Evolutionary conservation across 2,329 filamentous ascomycete species (phyloP).

Genomic region (Elsinoe necatrix): DNA sequence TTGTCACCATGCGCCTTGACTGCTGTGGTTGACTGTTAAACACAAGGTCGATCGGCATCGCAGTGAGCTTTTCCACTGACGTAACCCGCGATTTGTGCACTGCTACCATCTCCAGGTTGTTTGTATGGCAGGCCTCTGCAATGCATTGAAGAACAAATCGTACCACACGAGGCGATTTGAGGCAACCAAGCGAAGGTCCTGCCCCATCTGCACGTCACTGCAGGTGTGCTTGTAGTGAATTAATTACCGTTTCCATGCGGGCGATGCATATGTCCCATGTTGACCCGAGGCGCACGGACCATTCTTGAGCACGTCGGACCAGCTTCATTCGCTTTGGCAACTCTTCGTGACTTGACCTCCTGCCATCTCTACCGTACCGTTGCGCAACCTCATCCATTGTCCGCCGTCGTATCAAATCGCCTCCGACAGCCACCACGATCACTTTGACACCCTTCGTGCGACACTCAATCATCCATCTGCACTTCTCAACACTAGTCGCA

Average conservation of each 20-base stretch:
- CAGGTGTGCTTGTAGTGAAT: background rate
- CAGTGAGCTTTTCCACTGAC: background rate
- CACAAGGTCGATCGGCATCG: background rate
- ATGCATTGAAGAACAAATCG: background rate
- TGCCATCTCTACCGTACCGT: constrained; percentile 3
- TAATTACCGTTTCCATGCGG: background rate
- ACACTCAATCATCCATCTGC: background rate
- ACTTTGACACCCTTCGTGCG: background rate
- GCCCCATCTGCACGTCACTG: background rate
- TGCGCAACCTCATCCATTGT: background rate
- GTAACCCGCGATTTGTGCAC: background rate
- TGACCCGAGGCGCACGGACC: background rate
- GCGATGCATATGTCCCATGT: background rate
- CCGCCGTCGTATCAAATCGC: background rate
- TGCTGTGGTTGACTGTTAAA: background rate
- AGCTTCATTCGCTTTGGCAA: constrained; percentile 2
- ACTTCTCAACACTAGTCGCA: background rate
- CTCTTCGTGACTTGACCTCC: background rate
- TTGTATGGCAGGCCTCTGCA: background rate
- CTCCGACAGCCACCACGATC: background rate
- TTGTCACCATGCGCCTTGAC: background rate
- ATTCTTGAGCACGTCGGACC: background rate
- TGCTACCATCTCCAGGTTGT: background rate
- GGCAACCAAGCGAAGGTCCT: background rate
- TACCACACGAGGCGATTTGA: background rate